phyloP scores from a whole-genome alignment of 1,284 basidiomycete genomes.

The Stygiomarasmius scandens region DNA sequence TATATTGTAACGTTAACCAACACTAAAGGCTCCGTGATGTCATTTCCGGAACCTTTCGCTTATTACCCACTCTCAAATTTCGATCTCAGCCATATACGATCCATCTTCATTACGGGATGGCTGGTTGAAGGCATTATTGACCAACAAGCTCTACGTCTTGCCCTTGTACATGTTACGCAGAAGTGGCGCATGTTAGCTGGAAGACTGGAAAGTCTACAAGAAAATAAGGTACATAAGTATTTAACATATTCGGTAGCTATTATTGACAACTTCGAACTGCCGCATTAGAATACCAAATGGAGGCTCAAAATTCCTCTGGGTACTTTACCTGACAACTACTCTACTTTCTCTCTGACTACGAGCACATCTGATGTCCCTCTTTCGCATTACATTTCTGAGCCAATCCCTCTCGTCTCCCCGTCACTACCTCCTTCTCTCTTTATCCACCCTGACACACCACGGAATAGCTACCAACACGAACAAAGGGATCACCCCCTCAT shows the following conservation, averaged over 20 bases:
- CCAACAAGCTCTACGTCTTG: conserved; percentile 28
- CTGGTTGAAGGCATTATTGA: conserved; percentile 42
- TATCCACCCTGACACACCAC: conserved; percentile 38
- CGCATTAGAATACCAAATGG: conserved; percentile 33
- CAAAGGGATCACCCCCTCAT: conserved; percentile 34
- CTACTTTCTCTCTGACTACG: conserved; percentile 36
- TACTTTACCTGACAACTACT: conserved; percentile 32
- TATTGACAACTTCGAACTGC: no score
- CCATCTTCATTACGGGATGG: conserved; percentile 38
- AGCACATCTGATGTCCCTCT: conserved; percentile 21
- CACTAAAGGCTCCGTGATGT: background rate
- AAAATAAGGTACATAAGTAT: conserved; percentile 10
- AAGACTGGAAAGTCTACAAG: conserved; percentile 32
- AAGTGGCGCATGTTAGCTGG: conserved; percentile 46
- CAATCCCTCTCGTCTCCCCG: conserved; percentile 22
- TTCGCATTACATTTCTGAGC: background rate
- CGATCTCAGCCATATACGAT: conserved; percentile 26
- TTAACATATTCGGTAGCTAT: no score
- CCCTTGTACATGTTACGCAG: conserved; percentile 34
- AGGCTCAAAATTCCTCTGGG: conserved; percentile 36
- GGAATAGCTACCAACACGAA: conserved; percentile 36
- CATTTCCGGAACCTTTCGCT: conserved; percentile 8
- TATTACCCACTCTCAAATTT: conserved; percentile 26
- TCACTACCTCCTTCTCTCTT: conserved; percentile 38
- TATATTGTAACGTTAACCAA: background rate